These are phyloP conservation scores for Entomortierella beljakovae DNA, from an alignment of 192 early-diverging fungal species.

Conservation along the genomic window DNA sequence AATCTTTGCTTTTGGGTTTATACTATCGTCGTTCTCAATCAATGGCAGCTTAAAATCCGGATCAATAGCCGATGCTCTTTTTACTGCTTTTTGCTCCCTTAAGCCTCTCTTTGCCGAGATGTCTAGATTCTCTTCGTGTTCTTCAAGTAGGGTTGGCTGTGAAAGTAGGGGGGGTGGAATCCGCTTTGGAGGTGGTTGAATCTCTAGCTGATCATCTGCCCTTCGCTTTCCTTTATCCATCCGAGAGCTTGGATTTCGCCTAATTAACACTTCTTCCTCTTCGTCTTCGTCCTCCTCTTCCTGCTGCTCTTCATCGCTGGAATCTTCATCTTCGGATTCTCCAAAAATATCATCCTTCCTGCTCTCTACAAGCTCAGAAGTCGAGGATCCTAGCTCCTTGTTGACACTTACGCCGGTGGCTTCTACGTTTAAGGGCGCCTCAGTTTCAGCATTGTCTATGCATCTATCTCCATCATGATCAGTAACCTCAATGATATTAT, in stretches of 20 bases:
- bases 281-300: neutral
- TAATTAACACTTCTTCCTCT: neutral
- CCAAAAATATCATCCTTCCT: neutral
- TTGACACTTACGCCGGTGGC: too few relatives aligned
- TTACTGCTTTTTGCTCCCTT: constrained; percentile 7
- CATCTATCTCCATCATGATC: neutral
- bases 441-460: constrained; percentile 3
- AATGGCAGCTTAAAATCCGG: neutral
- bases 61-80: constrained; percentile 1
- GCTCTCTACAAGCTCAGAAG: neutral
- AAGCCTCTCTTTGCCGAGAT: neutral
- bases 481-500: neutral
- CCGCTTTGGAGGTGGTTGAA: neutral
- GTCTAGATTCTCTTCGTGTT: neutral
- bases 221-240: constrained; percentile 1
- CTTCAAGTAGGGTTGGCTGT: constrained; percentile 6
- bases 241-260: too few relatives aligned
- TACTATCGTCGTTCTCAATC: neutral
- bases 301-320: too few relatives aligned
- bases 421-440: too few relatives aligned
- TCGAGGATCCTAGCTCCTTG: too few relatives aligned
- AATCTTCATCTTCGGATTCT: neutral
- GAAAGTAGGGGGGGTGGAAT: neutral
- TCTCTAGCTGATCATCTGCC: constrained; percentile 1
- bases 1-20: neutral